Percentiles rank a stretch among this genome's conserved stretches.
These are phyloP conservation scores for Graphilbum fragrans DNA, from an alignment of 2,329 filamentous ascomycete species.

Conservation along the genomic window DNA sequence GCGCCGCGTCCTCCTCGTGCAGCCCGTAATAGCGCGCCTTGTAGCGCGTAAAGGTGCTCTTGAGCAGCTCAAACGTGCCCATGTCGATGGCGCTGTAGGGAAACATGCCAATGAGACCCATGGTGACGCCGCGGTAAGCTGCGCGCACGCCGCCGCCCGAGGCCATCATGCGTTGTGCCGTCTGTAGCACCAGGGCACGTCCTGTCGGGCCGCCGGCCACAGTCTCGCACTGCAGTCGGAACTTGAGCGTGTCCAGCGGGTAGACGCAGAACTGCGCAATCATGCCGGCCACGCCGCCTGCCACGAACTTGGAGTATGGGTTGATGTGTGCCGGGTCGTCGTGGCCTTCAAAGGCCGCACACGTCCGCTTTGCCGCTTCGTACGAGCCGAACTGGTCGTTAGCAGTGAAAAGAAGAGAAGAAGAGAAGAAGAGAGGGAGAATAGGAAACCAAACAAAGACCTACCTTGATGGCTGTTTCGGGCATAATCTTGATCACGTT, in stretches of 20 bases:
- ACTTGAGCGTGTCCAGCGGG: conserved; percentile 74
- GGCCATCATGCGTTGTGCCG: conserved; percentile 75
- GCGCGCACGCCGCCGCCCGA: conserved; percentile 61
- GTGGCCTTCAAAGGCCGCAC: conserved; percentile 81
- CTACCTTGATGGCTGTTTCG: conserved; percentile 81
- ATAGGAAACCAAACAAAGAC: not conserved
- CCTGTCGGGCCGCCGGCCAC: conserved; percentile 76
- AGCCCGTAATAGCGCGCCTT: conserved; percentile 58
- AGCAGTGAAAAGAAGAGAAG: not conserved
- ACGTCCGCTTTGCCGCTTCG: conserved; percentile 80
- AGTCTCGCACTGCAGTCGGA: conserved; percentile 83
- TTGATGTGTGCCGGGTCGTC: conserved; percentile 68
- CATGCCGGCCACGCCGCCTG: conserved; percentile 86
- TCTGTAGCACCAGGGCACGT: conserved; percentile 69
- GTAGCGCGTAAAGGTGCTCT: conserved; percentile 57
- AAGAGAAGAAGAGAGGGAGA: not conserved
- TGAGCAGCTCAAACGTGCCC: conserved; percentile 88
- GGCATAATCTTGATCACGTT: conserved; percentile 98
- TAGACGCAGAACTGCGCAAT: conserved; percentile 96
- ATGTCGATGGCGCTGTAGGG: conserved; percentile 96
- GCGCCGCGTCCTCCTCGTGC: conserved; percentile 72
- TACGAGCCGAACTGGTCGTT: conserved; percentile 68
- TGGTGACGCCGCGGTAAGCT: conserved; percentile 85
- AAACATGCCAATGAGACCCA: conserved; percentile 93
- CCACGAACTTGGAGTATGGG: conserved; percentile 76